phyloP scores from a whole-genome alignment of 768 basidiomycete genomes.

The Collybia nuda region DNA sequence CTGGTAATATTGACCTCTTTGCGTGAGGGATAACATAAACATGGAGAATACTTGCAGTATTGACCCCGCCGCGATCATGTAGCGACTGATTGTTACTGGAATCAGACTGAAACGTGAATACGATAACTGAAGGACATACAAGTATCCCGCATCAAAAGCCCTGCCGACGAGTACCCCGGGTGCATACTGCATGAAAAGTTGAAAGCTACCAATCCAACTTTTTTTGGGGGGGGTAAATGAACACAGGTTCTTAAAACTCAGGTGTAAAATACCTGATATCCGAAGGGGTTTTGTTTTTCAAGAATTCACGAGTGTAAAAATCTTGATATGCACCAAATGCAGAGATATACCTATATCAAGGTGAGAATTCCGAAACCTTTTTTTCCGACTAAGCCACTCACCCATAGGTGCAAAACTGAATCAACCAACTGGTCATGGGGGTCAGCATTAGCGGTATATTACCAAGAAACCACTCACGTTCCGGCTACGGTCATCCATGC shows the following conservation, averaged over 20 bases:
- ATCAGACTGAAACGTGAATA: constrained; percentile 15
- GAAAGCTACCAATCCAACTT: constrained; percentile 53
- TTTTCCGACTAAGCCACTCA: constrained; percentile 13
- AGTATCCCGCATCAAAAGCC: constrained; percentile 49
- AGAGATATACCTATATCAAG: constrained; percentile 38
- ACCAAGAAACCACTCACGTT: constrained; percentile 31
- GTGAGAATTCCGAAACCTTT: constrained; percentile 13
- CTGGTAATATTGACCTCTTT: constrained; percentile 43
- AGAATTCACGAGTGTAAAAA: constrained; percentile 39
- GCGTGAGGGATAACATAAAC: constrained; percentile 44
- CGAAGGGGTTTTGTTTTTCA: constrained; percentile 38
- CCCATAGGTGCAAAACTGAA: constrained; percentile 49
- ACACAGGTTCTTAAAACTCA: not conserved
- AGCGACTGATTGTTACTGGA: constrained; percentile 22
- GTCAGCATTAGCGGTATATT: not conserved
- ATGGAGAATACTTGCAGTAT: constrained; percentile 36
- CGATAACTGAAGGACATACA: constrained; percentile 29
- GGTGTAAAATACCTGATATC: constrained; percentile 35
- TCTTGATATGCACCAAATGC: constrained; percentile 51
- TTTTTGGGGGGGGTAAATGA: constrained; percentile 1
- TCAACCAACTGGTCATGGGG: constrained; percentile 31
- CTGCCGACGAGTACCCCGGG: constrained; percentile 39
- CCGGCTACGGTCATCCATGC: constrained; percentile 45
- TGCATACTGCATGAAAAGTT: constrained; percentile 44
- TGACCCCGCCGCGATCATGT: constrained; percentile 33